Conservation (phyloP, 495 filamentous ascomycete species). For the Penicillium canescens region DNA sequence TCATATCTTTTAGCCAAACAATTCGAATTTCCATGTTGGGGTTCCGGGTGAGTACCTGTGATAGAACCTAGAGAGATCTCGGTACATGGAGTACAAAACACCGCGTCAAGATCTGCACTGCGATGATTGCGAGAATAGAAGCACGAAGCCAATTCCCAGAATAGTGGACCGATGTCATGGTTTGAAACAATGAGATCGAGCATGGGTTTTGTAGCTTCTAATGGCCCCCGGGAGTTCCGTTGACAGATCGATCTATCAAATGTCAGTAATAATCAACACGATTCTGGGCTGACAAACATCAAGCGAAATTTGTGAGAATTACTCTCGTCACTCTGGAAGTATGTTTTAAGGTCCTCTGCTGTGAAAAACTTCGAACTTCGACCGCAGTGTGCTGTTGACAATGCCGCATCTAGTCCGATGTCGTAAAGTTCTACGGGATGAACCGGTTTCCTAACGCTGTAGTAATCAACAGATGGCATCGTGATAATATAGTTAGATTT, state of each 20-base stretch:
- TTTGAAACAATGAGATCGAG: slow-evolving; percentile 27
- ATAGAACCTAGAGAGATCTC: slow-evolving; percentile 16
- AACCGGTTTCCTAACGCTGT: slow-evolving; percentile 21
- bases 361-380: no score
- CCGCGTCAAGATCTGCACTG: slow-evolving; percentile 35
- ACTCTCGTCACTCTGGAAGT: not conserved
- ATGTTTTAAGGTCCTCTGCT: slow-evolving; percentile 9
- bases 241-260: slow-evolving; percentile 42
- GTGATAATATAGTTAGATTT: not conserved
- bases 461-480: slow-evolving; percentile 24
- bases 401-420: not conserved
- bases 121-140: slow-evolving; percentile 33
- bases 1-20: not conserved
- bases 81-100: slow-evolving; percentile 26
- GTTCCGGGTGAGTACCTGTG: slow-evolving; percentile 19
- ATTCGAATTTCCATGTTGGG: no score
- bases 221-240: slow-evolving; percentile 39
- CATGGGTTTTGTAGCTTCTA: slow-evolving; percentile 36
- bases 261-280: not conserved
- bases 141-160: slow-evolving; percentile 37
- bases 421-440: slow-evolving; percentile 26
- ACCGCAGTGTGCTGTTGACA: not conserved
- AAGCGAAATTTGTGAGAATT: slow-evolving; percentile 2
- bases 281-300: slow-evolving; percentile 2
- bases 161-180: slow-evolving; percentile 22